A percentile compares a stretch with the other conserved stretches of the same genome.
These are phyloP conservation scores for Marasmius tenuissimus DNA, from an alignment of 1,284 basidiomycete genomes.

Conservation along the genomic window DNA sequence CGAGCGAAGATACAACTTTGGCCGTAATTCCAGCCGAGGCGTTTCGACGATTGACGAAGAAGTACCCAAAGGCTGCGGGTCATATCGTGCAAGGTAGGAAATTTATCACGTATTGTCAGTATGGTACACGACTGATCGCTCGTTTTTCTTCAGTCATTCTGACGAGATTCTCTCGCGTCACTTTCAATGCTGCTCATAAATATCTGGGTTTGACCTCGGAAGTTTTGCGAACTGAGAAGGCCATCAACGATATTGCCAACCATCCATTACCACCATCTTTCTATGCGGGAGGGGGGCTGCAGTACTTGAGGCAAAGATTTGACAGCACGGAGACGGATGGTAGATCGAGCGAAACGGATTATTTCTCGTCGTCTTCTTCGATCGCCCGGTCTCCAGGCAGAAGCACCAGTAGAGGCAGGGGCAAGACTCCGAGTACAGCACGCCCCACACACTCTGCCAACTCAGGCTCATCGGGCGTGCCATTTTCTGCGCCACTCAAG, in stretches of 20 bases:
- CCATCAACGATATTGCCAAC: slow-evolving; percentile 95
- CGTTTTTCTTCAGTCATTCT: slow-evolving; percentile 69
- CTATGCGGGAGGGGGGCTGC: slow-evolving; percentile 92
- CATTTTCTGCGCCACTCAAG: slow-evolving; percentile 29
- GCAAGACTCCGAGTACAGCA: neutral
- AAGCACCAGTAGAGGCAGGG: slow-evolving; percentile 18
- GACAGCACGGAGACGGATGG: slow-evolving; percentile 51
- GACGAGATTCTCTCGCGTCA: slow-evolving; percentile 94
- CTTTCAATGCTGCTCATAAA: slow-evolving; percentile 93
- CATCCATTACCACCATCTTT: slow-evolving; percentile 91
- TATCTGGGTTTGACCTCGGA: slow-evolving; percentile 96
- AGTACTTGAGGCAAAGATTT: slow-evolving; percentile 85
- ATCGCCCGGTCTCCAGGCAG: slow-evolving; percentile 27
- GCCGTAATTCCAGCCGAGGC: slow-evolving; percentile 99
- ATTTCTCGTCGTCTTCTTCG: slow-evolving; percentile 40
- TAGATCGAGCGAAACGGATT: slow-evolving; percentile 48
- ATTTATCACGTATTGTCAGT: neutral
- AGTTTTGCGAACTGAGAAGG: slow-evolving; percentile 93
- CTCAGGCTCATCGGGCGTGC: neutral
- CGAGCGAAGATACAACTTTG: slow-evolving; percentile 91
- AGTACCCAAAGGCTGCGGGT: slow-evolving; percentile 95
- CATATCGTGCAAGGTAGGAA: slow-evolving; percentile 89
- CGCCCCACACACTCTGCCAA: neutral
- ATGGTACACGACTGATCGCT: neutral
- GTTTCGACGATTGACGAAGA: slow-evolving; percentile 89